Base-by-base conservation (phyloP, 1,284 basidiomycete species). In the Mrakiaceae sp. region DNA sequence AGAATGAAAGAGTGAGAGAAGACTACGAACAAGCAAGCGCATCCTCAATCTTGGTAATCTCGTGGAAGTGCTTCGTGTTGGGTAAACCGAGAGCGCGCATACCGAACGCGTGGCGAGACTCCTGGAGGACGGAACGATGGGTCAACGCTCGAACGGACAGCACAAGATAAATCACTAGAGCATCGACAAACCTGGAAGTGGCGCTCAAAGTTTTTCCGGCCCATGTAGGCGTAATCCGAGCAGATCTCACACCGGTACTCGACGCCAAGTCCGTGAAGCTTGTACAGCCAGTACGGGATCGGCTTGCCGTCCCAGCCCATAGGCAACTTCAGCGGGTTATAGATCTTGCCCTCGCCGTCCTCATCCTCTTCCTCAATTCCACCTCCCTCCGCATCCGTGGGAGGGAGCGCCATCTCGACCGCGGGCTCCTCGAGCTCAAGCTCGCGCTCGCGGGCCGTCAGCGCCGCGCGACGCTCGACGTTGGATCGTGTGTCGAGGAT, bases 221-320 rank as follows among this genome's bases (percentile, higher is more conserved):
- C 94, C 87, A 94, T 94, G 75, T 95, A 95, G 10, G 91, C 88
- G 73, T 88, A 87, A 73, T 92, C 90, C 12, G 91, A 95, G 75
- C 96, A 99, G 71, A 98, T 97, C 78, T 98, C 95, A 74, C 96
- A 99, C 66, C 86, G 84, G 77, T 97, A 99, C 76, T 97, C 93
- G 60, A 97, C 94, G 43, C 95, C 94, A 39, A 98, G 80, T 1
- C 96, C 96, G 75, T 98, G 96, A 62, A 99, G 79, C 77, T 98
- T 98, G 80, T 95, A 99, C 67, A 99, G 74, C 95, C 95, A 98
- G 75, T 93, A 98, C 14, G 96, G 95, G 71, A 98, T 98, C 14
- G 95, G 94, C 74, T 95, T 96, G 52, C 93, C 93, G 74, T 98
- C 94, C 94, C 94, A 98, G 1, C 95, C 95, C 3, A 98, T 82